Conservation (phyloP, 2,329 filamentous ascomycete genomes). For the Alternaria metachromatica region DNA sequence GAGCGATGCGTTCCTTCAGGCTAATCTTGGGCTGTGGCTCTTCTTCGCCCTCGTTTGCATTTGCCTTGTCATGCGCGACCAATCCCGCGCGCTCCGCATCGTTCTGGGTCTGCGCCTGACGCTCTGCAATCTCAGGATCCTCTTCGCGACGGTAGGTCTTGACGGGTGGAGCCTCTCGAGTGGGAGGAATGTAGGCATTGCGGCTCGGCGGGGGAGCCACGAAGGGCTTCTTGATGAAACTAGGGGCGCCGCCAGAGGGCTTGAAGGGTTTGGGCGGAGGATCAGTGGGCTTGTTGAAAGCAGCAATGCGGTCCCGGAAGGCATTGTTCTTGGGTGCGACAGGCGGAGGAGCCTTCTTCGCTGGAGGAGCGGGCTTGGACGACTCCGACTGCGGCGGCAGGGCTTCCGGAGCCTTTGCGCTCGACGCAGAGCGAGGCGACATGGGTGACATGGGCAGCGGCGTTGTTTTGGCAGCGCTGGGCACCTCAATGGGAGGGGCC, state of each 20-base stretch:
- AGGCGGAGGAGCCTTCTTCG: constrained; percentile 68
- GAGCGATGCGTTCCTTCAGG: constrained; percentile 91
- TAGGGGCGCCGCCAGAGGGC: constrained; percentile 65
- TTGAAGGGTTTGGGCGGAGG: constrained; percentile 91
- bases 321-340: constrained; percentile 81
- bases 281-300: constrained; percentile 90
- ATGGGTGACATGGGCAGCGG: constrained; percentile 34
- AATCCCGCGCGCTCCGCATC: constrained; percentile 73
- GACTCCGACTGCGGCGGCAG: constrained; percentile 41
- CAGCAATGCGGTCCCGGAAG: constrained; percentile 94
- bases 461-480: constrained; percentile 32
- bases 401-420: constrained; percentile 26
- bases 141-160: constrained; percentile 88
- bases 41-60: constrained; percentile 61
- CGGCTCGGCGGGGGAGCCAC: constrained; percentile 93
- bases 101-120: constrained; percentile 69
- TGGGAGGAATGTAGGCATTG: constrained; percentile 84
- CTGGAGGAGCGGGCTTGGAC: constrained; percentile 47
- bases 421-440: constrained; percentile 36
- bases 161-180: constrained; percentile 71
- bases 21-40: constrained; percentile 91
- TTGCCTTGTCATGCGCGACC: constrained; percentile 47
- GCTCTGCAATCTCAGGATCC: constrained; percentile 71
- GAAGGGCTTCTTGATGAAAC: constrained; percentile 96
- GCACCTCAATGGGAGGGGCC: constrained; percentile 44